A percentile compares a stretch with the other conserved stretches of the same genome.
Conservation (phyloP, 305 asterid genomes). For the Rubia occidens region DNA sequence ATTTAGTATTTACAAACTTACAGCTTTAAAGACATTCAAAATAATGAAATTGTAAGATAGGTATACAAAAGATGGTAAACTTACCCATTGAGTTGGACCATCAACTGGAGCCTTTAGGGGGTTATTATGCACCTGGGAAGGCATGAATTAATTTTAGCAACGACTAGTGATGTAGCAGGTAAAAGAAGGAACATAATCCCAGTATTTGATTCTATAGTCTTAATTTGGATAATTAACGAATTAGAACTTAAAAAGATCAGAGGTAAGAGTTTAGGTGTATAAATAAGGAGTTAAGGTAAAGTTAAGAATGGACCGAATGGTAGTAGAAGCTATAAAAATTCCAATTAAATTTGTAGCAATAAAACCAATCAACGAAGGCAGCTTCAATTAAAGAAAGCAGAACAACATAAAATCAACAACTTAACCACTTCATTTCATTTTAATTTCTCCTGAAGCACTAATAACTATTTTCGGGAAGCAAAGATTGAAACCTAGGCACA, state of each 20-base stretch:
- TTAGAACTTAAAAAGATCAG: neutral
- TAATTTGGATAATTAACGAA: neutral
- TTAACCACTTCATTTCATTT: neutral
- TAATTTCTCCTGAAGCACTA: neutral
- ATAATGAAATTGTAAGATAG: neutral
- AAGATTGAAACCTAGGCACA: neutral
- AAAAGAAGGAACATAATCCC: neutral
- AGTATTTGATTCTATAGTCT: neutral
- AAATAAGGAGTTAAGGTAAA: neutral
- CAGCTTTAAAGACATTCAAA: neutral
- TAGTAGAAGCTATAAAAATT: neutral
- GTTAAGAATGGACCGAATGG: neutral
- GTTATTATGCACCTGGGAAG: conserved; percentile 56
- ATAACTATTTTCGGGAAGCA: neutral
- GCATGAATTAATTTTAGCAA: neutral
- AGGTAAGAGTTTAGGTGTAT: neutral
- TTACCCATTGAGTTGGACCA: conserved; percentile 86
- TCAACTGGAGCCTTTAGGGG: conserved; percentile 73
- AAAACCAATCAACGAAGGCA: neutral
- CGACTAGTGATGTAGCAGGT: neutral
- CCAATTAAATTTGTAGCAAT: neutral
- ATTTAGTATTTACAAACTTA: neutral
- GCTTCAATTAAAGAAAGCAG: neutral
- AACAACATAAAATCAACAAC: neutral
- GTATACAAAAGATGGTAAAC: conserved; percentile 8